These are phyloP conservation scores for Rhinocladiella similis DNA, from an alignment of 2,329 filamentous ascomycete species.

Conservation along the genomic window DNA sequence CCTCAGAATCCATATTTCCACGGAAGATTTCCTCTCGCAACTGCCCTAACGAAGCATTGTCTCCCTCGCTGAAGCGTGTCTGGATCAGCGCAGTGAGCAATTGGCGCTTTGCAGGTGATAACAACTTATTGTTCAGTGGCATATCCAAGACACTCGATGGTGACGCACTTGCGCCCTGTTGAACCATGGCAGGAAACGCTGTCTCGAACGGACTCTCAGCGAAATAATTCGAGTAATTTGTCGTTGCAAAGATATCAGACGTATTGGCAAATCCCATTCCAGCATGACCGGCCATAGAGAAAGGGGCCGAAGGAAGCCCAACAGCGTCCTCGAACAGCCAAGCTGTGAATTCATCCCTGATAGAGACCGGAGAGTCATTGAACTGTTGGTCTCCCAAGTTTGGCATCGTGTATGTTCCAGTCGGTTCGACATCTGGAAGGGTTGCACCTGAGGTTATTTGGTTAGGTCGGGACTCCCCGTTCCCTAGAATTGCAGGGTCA, in stretches of 20 bases:
- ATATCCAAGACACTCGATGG: constrained; percentile 81
- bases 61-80: constrained; percentile 78
- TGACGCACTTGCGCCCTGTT: constrained; percentile 77
- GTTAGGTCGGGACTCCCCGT: no score
- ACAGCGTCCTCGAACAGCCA: constrained; percentile 75
- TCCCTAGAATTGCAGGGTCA: constrained; percentile 26
- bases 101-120: constrained; percentile 84
- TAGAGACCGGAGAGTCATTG: constrained; percentile 61
- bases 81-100: constrained; percentile 80
- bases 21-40: constrained; percentile 75
- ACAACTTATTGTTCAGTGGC: constrained; percentile 71
- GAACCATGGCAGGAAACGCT: constrained; percentile 46
- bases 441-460: no score
- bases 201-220: constrained; percentile 65
- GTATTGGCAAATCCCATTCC: constrained; percentile 46
- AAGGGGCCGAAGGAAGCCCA: constrained; percentile 54
- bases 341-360: constrained; percentile 82
- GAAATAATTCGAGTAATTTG: constrained; percentile 31
- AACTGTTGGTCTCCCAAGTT: constrained; percentile 17
- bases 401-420: constrained; percentile 44
- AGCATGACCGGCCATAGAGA: constrained; percentile 41
- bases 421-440: constrained; percentile 48
- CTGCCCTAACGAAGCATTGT: constrained; percentile 69
- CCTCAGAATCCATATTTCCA: constrained; percentile 66
- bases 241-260: constrained; percentile 44